A percentile compares a stretch with the other conserved stretches of the same genome.
Evolutionary conservation across 345 rosid species (phyloP).

Genomic region (Eucalyptus pauciflora): DNA sequence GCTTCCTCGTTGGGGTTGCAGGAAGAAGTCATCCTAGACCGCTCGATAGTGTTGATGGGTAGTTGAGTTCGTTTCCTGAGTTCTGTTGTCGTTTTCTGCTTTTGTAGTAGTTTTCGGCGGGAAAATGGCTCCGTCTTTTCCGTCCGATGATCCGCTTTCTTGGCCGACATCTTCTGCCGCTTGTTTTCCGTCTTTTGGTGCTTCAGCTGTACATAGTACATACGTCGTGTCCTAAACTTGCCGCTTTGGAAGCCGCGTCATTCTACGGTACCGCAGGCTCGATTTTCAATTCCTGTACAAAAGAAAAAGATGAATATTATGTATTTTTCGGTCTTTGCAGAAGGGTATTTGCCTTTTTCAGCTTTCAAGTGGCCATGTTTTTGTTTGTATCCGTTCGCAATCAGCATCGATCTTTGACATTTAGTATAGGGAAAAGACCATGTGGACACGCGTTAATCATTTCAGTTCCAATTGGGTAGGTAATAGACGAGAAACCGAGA

Average conservation of each 20-base stretch:
- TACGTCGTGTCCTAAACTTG: not conserved
- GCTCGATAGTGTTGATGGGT: not conserved
- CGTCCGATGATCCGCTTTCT: not conserved
- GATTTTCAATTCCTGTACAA: not conserved
- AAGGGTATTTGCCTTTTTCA: not conserved
- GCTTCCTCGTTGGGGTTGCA: not conserved
- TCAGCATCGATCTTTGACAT: not conserved
- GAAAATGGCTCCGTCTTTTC: not conserved
- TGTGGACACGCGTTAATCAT: not conserved
- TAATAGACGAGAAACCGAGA: not conserved
- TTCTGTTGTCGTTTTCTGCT: not conserved
- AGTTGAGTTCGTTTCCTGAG: not conserved
- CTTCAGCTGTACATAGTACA: not conserved
- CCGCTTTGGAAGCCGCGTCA: not conserved
- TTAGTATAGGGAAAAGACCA: not conserved
- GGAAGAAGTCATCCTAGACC: not conserved
- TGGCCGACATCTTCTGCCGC: not conserved
- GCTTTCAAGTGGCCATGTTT: not conserved
- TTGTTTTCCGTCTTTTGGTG: rapidly evolving
- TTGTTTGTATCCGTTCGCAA: not conserved
- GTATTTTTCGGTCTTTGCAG: not conserved
- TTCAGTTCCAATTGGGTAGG: not conserved
- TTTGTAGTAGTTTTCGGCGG: not conserved
- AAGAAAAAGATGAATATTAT: not conserved
- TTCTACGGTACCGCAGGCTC: not conserved